phyloP scores from a whole-genome alignment of 1,139 yeast genomes.

The Candida sp. region DNA sequence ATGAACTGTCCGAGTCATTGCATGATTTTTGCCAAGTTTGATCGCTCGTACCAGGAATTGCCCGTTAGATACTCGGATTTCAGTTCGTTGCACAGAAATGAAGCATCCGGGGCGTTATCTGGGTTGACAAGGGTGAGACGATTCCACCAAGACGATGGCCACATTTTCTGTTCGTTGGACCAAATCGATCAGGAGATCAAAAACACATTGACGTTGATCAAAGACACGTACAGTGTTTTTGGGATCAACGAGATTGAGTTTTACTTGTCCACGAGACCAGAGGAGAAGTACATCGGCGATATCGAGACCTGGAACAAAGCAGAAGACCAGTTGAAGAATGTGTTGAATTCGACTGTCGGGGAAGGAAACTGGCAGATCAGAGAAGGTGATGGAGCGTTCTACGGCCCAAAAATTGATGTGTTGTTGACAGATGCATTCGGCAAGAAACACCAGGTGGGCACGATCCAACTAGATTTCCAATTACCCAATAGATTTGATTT shows the following conservation, averaged over 20 bases:
- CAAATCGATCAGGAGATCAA: slow-evolving; percentile 84
- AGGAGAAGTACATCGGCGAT: slow-evolving; percentile 81
- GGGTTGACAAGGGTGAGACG: slow-evolving; percentile 96
- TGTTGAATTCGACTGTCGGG: slow-evolving; percentile 62
- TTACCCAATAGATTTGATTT: slow-evolving; percentile 86
- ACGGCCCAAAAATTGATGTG: slow-evolving; percentile 96
- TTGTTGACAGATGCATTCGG: slow-evolving; percentile 82
- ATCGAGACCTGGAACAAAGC: slow-evolving; percentile 86
- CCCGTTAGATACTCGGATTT: slow-evolving; percentile 93
- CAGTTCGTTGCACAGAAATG: slow-evolving; percentile 94
- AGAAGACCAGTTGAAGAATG: slow-evolving; percentile 69
- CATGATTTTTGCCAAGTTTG: slow-evolving; percentile 78
- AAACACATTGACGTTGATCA: slow-evolving; percentile 75
- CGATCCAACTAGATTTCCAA: slow-evolving; percentile 95
- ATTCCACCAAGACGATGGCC: slow-evolving; percentile 99
- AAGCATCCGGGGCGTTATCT: slow-evolving; percentile 91
- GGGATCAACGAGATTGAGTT: slow-evolving; percentile 72
- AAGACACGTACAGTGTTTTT: slow-evolving; percentile 79
- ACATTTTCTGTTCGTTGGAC: slow-evolving; percentile 85
- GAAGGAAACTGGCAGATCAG: slow-evolving; percentile 69
- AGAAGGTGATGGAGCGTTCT: slow-evolving; percentile 97
- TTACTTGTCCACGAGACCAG: slow-evolving; percentile 89
- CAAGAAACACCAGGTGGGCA: slow-evolving; percentile 93
- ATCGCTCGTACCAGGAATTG: slow-evolving; percentile 86
- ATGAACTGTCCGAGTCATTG: slow-evolving; percentile 99